Conservation (phyloP, 2,329 filamentous ascomycete genomes). For the Apiospora hydei region DNA sequence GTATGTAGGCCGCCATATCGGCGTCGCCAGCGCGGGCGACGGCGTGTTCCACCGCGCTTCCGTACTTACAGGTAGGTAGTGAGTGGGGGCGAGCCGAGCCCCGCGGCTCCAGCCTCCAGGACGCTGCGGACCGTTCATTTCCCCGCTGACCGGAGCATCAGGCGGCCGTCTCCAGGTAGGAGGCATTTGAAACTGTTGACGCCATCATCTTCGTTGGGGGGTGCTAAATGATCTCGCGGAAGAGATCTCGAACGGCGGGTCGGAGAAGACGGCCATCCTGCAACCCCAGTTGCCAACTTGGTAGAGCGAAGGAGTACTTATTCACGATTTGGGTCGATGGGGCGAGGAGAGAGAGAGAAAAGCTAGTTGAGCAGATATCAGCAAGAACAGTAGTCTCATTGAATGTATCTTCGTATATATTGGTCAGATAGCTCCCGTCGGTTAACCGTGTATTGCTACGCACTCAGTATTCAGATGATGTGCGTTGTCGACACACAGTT, state of each 20-base stretch:
- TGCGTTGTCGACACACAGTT: too few relatives aligned
- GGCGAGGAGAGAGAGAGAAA: too few relatives aligned
- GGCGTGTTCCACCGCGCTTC: background rate
- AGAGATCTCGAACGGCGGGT: background rate
- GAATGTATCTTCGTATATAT: too few relatives aligned
- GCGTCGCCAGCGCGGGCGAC: background rate
- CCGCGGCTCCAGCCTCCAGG: background rate
- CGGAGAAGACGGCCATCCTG: background rate
- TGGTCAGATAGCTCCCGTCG: too few relatives aligned
- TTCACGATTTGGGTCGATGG: too few relatives aligned
- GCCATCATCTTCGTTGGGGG: background rate
- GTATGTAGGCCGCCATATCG: background rate
- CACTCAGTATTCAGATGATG: too few relatives aligned
- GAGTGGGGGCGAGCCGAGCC: background rate
- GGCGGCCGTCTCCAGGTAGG: background rate
- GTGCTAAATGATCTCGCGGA: background rate
- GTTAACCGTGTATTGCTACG: too few relatives aligned
- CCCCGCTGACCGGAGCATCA: background rate
- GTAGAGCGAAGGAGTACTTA: too few relatives aligned
- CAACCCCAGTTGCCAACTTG: too few relatives aligned
- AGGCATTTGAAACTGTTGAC: background rate
- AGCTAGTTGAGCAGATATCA: too few relatives aligned
- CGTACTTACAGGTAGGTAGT: background rate
- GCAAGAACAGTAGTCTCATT: too few relatives aligned
- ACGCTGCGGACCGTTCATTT: background rate